A percentile compares a stretch with the other conserved stretches of the same genome.
Conservation (phyloP, 805 yeast genomes). For the Komagataella ulmi region DNA sequence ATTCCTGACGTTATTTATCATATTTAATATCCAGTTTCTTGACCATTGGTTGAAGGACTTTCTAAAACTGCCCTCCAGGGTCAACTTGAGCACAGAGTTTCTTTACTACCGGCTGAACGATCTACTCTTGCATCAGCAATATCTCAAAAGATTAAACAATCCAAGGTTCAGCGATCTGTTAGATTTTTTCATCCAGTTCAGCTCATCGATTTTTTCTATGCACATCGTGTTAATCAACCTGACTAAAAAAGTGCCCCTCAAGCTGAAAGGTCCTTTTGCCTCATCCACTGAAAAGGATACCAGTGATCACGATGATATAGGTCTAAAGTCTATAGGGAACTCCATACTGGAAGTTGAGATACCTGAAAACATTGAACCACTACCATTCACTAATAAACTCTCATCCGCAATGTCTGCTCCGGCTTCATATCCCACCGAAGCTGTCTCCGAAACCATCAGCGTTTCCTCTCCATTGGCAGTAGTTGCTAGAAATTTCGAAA, state of each 20-base stretch:
- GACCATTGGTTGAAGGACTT: neutral
- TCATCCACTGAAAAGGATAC: neutral
- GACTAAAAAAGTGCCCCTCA: slow-evolving; percentile 7
- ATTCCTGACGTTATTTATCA: slow-evolving; percentile 7
- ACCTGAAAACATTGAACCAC: neutral
- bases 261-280: neutral
- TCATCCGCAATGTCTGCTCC: neutral
- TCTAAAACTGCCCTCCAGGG: neutral
- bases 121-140: neutral
- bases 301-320: neutral
- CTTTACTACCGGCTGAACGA: neutral
- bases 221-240: slow-evolving; percentile 16
- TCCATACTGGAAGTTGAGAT: neutral
- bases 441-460: slow-evolving; percentile 6
- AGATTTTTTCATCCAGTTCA: slow-evolving; percentile 15
- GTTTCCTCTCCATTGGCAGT: slow-evolving; percentile 21
- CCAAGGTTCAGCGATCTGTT: neutral
- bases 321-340: neutral
- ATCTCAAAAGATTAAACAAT: neutral
- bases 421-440: neutral
- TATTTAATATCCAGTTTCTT: slow-evolving; percentile 4
- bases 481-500: slow-evolving; percentile 25
- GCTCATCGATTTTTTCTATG: slow-evolving; percentile 15
- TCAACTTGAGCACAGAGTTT: neutral
- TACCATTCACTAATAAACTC: neutral